Evolutionary conservation across 2,329 filamentous ascomycete genomes (phyloP), one percentile per base, ranked within the genome.

Genomic region (Scortechinia acanthostroma): DNA sequence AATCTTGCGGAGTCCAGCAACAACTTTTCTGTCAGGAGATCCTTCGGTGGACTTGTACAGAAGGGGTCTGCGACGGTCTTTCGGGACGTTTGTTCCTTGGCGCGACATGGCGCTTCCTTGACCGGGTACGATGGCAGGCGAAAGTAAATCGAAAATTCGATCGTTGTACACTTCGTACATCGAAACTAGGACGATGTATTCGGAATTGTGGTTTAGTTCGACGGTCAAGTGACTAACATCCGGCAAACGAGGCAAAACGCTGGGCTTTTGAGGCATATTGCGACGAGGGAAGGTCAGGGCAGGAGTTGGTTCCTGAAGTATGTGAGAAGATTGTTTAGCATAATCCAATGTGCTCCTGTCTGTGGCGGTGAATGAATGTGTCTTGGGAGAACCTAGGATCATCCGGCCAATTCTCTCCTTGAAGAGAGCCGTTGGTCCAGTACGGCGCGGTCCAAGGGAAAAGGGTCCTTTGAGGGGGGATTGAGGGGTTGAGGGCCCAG

Each of bases 151-250:
- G 60, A 94, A 97, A 52, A 98, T 97, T 25, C 91, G 83, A 65
- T 98, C 91, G 58, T 98, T 98, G 69, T 98, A 96, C 1, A 98
- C 91, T 62, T 98, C 93, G 63, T 97, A 97, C 91, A 98, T 98
- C 45, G 90, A 95, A 19, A 98, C 75, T 10, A 98, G 70, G 45
- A 98, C 81, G 3, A 86, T 85, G 54, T 96, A 96, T 53, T 95
- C 88, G 45, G 84, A 79, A 17, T 76, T 76, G 1, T 73, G 70
- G 49, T 91, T 86, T 42, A 80, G 70, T 0, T 79, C 73, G 0
- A 94, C 72, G 3, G 74, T 68, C 37, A 95, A 70, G 44, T 82
- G 73, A 61, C 81, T 80, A 44, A 95, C 79, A 50, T 90, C 82
- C 5, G 91, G 91, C 4, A 73, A 68, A 47, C 85, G 80, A 1